Evolutionary conservation across 768 basidiomycete genomes (phyloP).

Genomic region (Macrolepiota albuminosa): DNA sequence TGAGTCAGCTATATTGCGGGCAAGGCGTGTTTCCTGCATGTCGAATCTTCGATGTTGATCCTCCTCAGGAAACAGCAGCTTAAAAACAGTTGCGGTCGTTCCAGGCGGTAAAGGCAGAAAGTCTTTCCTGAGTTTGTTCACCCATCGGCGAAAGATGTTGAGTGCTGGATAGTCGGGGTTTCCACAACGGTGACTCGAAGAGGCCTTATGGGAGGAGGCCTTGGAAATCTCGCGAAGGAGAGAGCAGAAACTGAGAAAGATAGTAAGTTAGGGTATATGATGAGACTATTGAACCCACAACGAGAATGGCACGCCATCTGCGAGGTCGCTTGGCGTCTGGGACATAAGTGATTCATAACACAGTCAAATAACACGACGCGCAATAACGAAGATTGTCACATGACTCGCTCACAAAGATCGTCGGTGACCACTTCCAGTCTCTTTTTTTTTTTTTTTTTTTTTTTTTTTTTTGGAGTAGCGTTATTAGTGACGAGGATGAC

Average conservation of each 20-base stretch:
- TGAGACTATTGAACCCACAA: conserved; percentile 18
- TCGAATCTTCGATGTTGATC: conserved; percentile 67
- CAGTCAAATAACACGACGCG: neutral
- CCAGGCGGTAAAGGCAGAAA: conserved; percentile 46
- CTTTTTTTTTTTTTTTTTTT: no score
- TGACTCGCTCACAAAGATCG: neutral
- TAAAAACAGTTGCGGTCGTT: conserved; percentile 59
- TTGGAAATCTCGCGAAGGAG: conserved; percentile 42
- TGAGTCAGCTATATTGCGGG: conserved; percentile 43
- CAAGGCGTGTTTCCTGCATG: conserved; percentile 63
- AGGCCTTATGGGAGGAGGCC: conserved; percentile 25
- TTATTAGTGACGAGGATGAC: no score
- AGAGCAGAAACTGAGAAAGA: conserved; percentile 41
- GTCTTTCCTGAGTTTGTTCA: conserved; percentile 30
- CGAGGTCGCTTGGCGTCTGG: conserved; percentile 7
- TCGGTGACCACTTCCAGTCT: no score
- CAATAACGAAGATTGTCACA: neutral
- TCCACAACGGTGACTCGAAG: conserved; percentile 14
- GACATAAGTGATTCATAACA: conserved; percentile 14
- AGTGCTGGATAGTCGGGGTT: conserved; percentile 32
- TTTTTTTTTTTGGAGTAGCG: no score
- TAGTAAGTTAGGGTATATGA: neutral
- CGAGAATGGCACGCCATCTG: conserved; percentile 22
- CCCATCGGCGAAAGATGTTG: conserved; percentile 41
- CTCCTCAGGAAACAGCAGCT: conserved; percentile 82